Percentiles rank a stretch among this genome's conserved stretches.
Conservation (phyloP, 148 eudicot species). For the Silene conica region DNA sequence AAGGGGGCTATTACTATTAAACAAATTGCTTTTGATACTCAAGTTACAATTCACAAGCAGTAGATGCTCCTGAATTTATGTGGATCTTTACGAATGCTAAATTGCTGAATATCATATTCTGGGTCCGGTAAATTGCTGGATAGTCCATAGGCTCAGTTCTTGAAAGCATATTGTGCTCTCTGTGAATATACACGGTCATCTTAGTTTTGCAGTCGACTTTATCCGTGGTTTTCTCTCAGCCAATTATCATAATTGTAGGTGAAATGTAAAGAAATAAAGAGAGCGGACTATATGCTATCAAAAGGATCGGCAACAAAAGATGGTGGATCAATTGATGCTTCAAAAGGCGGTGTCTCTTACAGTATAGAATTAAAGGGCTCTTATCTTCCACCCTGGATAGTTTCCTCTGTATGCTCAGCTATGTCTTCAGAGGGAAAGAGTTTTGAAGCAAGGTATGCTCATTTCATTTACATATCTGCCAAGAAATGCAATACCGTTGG, state of each 20-base stretch:
- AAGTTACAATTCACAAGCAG: too few relatives aligned
- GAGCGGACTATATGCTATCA: constrained; percentile 37
- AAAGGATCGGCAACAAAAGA: constrained; percentile 30
- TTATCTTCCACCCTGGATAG: constrained; percentile 82
- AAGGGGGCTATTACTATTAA: too few relatives aligned
- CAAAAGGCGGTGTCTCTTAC: constrained; percentile 51
- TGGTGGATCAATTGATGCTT: constrained; percentile 35
- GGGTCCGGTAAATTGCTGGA: background rate
- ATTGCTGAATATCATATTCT: background rate
- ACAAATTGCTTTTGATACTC: too few relatives aligned
- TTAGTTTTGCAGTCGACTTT: background rate
- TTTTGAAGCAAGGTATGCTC: constrained; percentile 73
- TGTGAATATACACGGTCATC: background rate
- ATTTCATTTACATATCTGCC: background rate
- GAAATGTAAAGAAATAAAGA: constrained; percentile 75
- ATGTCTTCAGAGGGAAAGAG: constrained; percentile 49
- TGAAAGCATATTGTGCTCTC: background rate
- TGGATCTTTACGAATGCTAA: background rate
- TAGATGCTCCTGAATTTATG: background rate
- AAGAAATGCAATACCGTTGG: background rate
- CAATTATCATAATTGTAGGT: constrained; percentile 40
- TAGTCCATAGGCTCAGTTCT: background rate
- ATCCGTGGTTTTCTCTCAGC: constrained; percentile 4
- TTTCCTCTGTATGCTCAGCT: constrained; percentile 50
- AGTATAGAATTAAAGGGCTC: constrained; percentile 76